Percentiles rank a stretch among this genome's conserved stretches.
Evolutionary conservation across 1,139 yeast genomes (phyloP).

Genomic region (Taphrina communis): DNA sequence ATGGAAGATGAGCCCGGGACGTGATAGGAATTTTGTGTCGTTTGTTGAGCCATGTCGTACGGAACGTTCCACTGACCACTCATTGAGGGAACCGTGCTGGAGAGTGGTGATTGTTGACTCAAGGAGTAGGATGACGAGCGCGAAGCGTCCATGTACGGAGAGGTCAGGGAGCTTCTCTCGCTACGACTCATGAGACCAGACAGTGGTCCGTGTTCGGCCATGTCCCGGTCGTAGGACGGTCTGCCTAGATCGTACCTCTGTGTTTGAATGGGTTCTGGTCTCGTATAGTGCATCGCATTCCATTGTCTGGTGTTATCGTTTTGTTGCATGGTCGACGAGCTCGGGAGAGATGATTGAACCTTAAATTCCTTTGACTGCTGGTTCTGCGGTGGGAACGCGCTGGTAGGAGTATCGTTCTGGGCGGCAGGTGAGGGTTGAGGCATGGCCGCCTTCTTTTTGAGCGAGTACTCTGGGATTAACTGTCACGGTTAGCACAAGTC

Average conservation of each 20-base stretch:
- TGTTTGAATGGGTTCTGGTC: conserved; percentile 9
- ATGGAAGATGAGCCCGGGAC: not conserved
- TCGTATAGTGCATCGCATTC: not conserved
- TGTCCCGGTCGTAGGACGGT: conserved; percentile 11
- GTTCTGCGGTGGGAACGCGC: not conserved
- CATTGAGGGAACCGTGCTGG: conserved; percentile 12
- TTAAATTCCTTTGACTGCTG: conserved; percentile 3
- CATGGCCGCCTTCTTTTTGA: conserved; percentile 13
- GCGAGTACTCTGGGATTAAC: conserved; percentile 27
- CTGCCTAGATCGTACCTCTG: not conserved
- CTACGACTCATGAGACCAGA: conserved; percentile 8
- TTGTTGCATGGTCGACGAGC: conserved; percentile 4
- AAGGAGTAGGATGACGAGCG: conserved; percentile 17
- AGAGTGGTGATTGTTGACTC: not conserved
- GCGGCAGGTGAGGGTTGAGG: conserved; percentile 5
- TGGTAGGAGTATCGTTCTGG: conserved; percentile 2
- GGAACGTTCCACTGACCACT: conserved; percentile 19
- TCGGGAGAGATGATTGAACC: not conserved
- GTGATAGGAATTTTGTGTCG: conserved; percentile 17
- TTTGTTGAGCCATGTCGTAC: conserved; percentile 10
- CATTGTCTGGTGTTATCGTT: conserved; percentile 6
- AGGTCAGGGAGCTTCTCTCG: conserved; percentile 11
- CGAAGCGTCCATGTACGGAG: conserved; percentile 13
- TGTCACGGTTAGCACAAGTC: conserved; percentile 15
- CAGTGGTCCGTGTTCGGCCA: conserved; percentile 15